phyloP scores from a whole-genome alignment of 345 rosid species.

The Gossypium arboreum region DNA sequence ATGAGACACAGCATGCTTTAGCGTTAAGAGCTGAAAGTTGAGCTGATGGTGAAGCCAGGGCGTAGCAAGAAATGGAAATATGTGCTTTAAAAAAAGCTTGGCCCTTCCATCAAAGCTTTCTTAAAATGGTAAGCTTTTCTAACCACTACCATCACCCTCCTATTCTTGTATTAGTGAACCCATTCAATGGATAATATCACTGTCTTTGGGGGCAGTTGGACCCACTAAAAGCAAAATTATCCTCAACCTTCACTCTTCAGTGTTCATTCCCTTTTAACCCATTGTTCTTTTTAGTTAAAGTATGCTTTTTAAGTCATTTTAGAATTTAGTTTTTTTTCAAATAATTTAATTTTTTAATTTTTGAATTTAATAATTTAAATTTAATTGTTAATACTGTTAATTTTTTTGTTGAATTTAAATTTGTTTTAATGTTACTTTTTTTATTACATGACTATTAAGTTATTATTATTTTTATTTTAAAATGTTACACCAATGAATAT shows the following conservation, averaged over 20 bases:
- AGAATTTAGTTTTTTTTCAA: neutral
- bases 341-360: too few relatives aligned
- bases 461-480: too few relatives aligned
- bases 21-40: conserved; percentile 18
- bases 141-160: conserved; percentile 21
- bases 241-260: neutral
- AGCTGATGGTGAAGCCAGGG: conserved; percentile 22
- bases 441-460: too few relatives aligned
- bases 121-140: conserved; percentile 20
- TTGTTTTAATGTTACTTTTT: too few relatives aligned
- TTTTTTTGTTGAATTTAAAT: too few relatives aligned
- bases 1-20: conserved; percentile 18
- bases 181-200: neutral
- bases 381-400: too few relatives aligned
- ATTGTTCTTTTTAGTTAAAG: too few relatives aligned
- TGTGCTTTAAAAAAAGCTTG: conserved; percentile 20
- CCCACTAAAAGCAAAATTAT: conserved; percentile 13
- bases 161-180: neutral
- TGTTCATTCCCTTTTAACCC: neutral
- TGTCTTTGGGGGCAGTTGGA: conserved; percentile 19
- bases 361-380: too few relatives aligned
- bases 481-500: too few relatives aligned
- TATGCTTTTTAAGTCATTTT: too few relatives aligned
- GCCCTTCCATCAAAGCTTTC: conserved; percentile 23
- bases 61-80: conserved; percentile 17